Evolutionary conservation across 768 basidiomycete genomes (phyloP).

Genomic region (Lactifluus pinguis): DNA sequence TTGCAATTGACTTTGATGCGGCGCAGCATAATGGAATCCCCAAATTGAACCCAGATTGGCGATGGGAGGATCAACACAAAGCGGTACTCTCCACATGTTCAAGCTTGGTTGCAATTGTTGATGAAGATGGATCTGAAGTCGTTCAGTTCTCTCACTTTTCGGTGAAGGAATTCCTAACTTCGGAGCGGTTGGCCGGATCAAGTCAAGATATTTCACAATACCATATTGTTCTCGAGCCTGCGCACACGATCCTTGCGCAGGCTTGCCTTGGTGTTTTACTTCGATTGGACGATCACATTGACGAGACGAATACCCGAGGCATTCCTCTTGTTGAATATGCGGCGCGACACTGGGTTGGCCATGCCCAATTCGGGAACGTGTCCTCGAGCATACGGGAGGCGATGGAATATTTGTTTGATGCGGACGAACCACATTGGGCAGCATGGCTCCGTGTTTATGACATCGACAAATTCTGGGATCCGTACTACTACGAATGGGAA

Average conservation of each 20-base stretch:
- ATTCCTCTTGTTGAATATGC: not conserved
- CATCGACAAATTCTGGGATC: not conserved
- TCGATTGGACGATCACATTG: not conserved
- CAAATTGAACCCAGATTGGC: not conserved
- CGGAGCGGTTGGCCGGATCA: not conserved
- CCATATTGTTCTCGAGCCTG: not conserved
- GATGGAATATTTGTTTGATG: not conserved
- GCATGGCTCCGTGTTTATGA: not conserved
- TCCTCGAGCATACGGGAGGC: not conserved
- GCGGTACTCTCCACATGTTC: slow-evolving; percentile 6
- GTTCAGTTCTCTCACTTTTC: slow-evolving; percentile 8
- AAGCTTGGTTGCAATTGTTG: not conserved
- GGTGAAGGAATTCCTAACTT: slow-evolving; percentile 3
- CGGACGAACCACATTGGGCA: not conserved
- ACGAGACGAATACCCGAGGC: not conserved
- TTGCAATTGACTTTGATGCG: slow-evolving; percentile 9
- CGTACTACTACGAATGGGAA: accelerated
- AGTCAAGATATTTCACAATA: not conserved
- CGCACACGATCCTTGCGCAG: slow-evolving; percentile 1
- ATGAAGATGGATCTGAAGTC: not conserved
- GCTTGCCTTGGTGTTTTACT: slow-evolving; percentile 2
- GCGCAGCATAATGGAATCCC: not conserved
- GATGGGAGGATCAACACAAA: not conserved
- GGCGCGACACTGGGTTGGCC: not conserved
- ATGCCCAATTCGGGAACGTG: not conserved